These are phyloP conservation scores for Venturia nashicola DNA, from an alignment of 2,329 filamentous ascomycete species.

Conservation along the genomic window DNA sequence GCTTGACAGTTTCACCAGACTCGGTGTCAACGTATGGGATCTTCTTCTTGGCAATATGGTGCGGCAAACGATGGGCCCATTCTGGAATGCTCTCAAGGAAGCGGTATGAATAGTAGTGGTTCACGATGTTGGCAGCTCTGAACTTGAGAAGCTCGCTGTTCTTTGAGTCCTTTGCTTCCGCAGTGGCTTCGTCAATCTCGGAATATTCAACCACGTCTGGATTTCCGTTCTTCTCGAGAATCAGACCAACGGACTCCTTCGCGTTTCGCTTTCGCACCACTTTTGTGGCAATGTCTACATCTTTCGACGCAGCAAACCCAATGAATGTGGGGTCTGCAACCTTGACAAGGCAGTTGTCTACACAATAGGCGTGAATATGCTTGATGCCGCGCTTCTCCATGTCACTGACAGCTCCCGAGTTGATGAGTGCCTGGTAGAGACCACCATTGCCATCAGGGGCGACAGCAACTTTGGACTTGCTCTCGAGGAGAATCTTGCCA, in stretches of 20 bases:
- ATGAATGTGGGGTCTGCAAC: conserved; percentile 96
- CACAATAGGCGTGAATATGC: conserved; percentile 95
- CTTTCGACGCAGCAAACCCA: conserved; percentile 76
- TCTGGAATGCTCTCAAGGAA: conserved; percentile 85
- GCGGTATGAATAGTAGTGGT: conserved; percentile 96
- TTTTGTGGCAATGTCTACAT: conserved; percentile 95
- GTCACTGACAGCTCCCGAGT: conserved; percentile 68
- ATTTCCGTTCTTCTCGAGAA: conserved; percentile 87
- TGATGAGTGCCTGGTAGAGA: conserved; percentile 82
- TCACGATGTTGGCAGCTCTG: conserved; percentile 97
- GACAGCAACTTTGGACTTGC: conserved; percentile 67
- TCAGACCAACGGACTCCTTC: conserved; percentile 89
- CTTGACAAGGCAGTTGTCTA: conserved; percentile 98
- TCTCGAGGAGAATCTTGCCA: conserved; percentile 90
- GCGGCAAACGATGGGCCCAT: conserved; percentile 77
- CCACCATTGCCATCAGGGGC: conserved; percentile 96
- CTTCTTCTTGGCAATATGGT: conserved; percentile 98
- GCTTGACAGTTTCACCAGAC: conserved; percentile 72
- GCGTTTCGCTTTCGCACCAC: conserved; percentile 98
- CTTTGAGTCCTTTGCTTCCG: conserved; percentile 75
- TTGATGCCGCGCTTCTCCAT: conserved; percentile 82
- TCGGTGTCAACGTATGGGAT: conserved; percentile 73
- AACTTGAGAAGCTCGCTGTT: conserved; percentile 79
- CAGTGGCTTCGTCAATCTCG: conserved; percentile 82
- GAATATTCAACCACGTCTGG: conserved; percentile 98